These are phyloP conservation scores for Flaveria ramosissima DNA, from an alignment of 129 eudicot genomes.

Conservation along the genomic window DNA sequence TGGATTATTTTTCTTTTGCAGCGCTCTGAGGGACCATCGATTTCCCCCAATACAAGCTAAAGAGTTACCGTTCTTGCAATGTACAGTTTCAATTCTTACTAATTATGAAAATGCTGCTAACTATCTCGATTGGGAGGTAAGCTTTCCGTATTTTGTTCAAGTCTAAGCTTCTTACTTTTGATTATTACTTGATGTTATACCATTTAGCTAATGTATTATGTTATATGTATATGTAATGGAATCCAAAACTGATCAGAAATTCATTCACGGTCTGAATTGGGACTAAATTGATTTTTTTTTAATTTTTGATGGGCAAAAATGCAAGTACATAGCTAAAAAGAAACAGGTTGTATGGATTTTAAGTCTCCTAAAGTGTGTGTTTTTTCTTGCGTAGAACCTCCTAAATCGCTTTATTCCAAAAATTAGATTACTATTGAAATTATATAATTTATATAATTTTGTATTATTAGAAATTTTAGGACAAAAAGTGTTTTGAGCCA, in stretches of 20 bases:
- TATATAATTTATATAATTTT: neutral
- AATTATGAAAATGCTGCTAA: conserved; percentile 71
- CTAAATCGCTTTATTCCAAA: no score
- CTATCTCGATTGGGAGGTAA: conserved; percentile 98
- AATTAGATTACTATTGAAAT: neutral
- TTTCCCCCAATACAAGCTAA: conserved; percentile 88
- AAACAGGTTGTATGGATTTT: neutral
- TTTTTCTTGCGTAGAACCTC: neutral
- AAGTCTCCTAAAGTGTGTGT: neutral
- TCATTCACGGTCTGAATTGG: neutral
- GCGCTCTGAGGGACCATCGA: conserved; percentile 89
- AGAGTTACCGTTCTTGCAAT: conserved; percentile 82
- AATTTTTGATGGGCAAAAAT: neutral
- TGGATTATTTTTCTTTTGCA: conserved; percentile 32
- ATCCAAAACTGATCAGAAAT: neutral
- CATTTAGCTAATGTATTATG: neutral
- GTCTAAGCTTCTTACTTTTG: neutral
- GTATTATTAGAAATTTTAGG: neutral
- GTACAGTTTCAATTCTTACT: conserved; percentile 88
- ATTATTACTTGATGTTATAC: neutral
- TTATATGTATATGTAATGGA: neutral
- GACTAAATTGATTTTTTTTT: neutral
- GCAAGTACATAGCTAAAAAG: neutral
- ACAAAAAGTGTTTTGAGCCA: neutral
- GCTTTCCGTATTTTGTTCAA: conserved; percentile 21